phyloP scores from a whole-genome alignment of 192 early-diverging fungal genomes.

The Coemansia reversa region DNA sequence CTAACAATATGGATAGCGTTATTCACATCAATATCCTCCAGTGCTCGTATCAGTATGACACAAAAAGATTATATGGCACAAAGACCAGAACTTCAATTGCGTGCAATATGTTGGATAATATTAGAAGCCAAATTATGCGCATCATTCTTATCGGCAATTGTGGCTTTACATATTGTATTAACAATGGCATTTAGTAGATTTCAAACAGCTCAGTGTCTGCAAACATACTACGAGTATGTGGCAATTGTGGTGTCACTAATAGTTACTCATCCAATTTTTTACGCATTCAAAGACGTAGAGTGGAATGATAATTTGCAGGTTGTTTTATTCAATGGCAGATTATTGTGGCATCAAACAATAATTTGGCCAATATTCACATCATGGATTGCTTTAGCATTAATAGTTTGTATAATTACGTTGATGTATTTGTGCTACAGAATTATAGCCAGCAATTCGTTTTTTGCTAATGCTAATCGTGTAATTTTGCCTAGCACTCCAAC shows the following conservation, averaged over 20 bases:
- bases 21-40: constrained; percentile 1
- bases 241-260: not conserved
- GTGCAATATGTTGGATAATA: constrained; percentile 15
- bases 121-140: constrained; percentile 6
- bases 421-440: not conserved
- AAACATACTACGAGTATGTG: constrained; percentile 13
- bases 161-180: constrained; percentile 6
- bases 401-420: constrained; percentile 1
- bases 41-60: constrained; percentile 1
- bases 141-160: not conserved
- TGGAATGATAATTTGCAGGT: constrained; percentile 1
- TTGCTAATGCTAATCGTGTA: not conserved
- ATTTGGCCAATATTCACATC: constrained; percentile 20
- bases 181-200: constrained; percentile 7
- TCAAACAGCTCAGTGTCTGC: constrained; percentile 7
- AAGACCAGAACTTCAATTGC: constrained; percentile 2
- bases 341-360: not conserved
- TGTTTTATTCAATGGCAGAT: constrained; percentile 6
- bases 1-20: constrained; percentile 10
- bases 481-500: not conserved
- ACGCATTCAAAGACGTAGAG: constrained; percentile 4
- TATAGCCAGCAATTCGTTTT: not conserved
- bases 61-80: not conserved
- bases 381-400: constrained; percentile 7
- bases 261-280: constrained; percentile 23